A percentile compares a stretch with the other conserved stretches of the same genome.
Evolutionary conservation across 805 yeast genomes (phyloP).

Genomic region (Candida koratica): DNA sequence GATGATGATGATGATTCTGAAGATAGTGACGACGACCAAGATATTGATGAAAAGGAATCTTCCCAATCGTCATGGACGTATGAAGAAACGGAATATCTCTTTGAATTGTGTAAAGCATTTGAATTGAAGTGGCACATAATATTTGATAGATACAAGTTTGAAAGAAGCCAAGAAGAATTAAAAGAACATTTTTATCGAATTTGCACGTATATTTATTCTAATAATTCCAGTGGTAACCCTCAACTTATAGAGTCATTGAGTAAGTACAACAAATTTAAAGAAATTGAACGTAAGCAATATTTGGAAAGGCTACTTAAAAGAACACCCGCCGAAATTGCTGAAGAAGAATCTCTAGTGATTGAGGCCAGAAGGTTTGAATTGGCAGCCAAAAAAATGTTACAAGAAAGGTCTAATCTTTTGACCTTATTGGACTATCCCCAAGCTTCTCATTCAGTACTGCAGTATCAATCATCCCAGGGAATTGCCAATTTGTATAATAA

Average conservation of each 20-base stretch:
- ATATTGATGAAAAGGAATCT: slow-evolving; percentile 5
- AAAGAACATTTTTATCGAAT: slow-evolving; percentile 77
- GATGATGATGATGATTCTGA: slow-evolving; percentile 10
- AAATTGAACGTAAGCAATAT: slow-evolving; percentile 75
- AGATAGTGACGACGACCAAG: slow-evolving; percentile 4
- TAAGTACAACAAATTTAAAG: slow-evolving; percentile 65
- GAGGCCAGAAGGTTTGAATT: slow-evolving; percentile 91
- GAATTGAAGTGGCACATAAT: slow-evolving; percentile 69
- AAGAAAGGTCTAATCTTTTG: slow-evolving; percentile 75
- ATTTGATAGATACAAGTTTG: slow-evolving; percentile 51
- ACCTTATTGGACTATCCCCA: slow-evolving; percentile 86
- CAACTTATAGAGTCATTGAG: slow-evolving; percentile 56
- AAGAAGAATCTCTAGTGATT: slow-evolving; percentile 89
- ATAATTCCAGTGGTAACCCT: slow-evolving; percentile 39
- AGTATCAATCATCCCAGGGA: slow-evolving; percentile 82
- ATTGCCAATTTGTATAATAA: slow-evolving; percentile 80
- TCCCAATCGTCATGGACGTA: slow-evolving; percentile 25
- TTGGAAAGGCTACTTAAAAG: slow-evolving; percentile 71
- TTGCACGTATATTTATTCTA: slow-evolving; percentile 49
- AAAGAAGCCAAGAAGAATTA: slow-evolving; percentile 67
- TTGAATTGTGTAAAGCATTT: slow-evolving; percentile 57
- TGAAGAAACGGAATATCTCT: slow-evolving; percentile 76
- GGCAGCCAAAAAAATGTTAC: slow-evolving; percentile 82
- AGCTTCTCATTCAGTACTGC: slow-evolving; percentile 65
- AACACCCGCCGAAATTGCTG: slow-evolving; percentile 95